Evolutionary conservation across 129 eudicot genomes (phyloP).

Genomic region (Artemisia argyi): DNA sequence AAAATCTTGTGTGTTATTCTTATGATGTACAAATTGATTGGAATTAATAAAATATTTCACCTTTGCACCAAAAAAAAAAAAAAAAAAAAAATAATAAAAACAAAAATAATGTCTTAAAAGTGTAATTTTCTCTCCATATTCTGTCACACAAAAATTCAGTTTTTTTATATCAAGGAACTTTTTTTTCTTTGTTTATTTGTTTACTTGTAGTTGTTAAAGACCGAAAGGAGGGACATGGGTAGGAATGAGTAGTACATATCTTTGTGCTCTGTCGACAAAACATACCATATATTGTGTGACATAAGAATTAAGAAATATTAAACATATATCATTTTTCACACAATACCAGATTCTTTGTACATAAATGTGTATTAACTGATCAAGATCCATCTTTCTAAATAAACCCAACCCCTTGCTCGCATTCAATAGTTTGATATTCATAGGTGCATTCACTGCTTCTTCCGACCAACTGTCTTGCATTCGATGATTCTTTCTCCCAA

Average conservation of each 20-base stretch:
- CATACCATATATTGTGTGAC: constrained; percentile 23
- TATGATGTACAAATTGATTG: too few relatives aligned
- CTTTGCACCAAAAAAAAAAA: too few relatives aligned
- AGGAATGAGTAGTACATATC: constrained; percentile 12
- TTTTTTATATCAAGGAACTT: background rate
- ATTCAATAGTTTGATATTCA: constrained; percentile 34
- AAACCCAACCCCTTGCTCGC: constrained; percentile 57
- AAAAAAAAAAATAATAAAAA: too few relatives aligned
- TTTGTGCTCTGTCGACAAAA: background rate
- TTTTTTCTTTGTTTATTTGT: background rate
- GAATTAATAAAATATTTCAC: too few relatives aligned
- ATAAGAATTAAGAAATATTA: constrained; percentile 6
- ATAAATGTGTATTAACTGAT: constrained; percentile 28
- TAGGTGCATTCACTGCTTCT: constrained; percentile 18
- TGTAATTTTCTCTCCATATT: background rate
- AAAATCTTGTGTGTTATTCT: too few relatives aligned
- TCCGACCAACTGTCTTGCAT: constrained; percentile 87
- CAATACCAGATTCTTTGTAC: constrained; percentile 23
- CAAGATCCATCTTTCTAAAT: constrained; percentile 27
- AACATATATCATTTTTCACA: constrained; percentile 13
- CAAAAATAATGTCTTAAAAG: too few relatives aligned
- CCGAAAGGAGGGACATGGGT: background rate
- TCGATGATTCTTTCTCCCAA: constrained; percentile 78
- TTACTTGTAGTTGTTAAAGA: background rate
- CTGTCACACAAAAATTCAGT: background rate